These are phyloP conservation scores for Carpinus fangiana DNA, from an alignment of 306 rosid genomes.

Conservation along the genomic window DNA sequence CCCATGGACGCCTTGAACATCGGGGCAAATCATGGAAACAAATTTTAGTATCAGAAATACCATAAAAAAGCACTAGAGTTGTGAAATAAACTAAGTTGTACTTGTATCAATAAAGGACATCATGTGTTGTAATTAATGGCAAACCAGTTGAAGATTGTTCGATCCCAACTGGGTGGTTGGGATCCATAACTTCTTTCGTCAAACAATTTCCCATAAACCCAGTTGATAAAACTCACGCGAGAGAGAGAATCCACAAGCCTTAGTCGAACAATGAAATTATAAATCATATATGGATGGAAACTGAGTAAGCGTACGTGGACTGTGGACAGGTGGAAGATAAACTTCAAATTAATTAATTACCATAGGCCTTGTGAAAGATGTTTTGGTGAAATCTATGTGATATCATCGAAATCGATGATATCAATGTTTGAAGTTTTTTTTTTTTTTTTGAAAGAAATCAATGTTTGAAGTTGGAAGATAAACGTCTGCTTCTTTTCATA, in stretches of 20 bases:
- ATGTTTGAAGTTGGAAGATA: not conserved
- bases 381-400: slow-evolving; percentile 30
- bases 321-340: not conserved
- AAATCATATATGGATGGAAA: not conserved
- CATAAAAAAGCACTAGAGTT: not conserved
- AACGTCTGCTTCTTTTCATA: too few relatives aligned
- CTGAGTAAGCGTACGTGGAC: not conserved
- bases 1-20: not conserved
- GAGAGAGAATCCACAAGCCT: not conserved
- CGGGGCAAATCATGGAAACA: not conserved
- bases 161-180: slow-evolving; percentile 21
- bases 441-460: not conserved
- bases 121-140: not conserved
- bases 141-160: slow-evolving; percentile 30
- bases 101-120: not conserved
- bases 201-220: slow-evolving; percentile 41
- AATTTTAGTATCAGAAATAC: not conserved
- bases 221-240: not conserved
- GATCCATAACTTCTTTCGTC: slow-evolving; percentile 7
- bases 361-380: not conserved
- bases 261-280: not conserved
- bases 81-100: not conserved
- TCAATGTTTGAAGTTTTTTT: slow-evolving; percentile 3
- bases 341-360: too few relatives aligned
- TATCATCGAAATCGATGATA: not conserved